phyloP scores from a whole-genome alignment of 768 basidiomycete species.

The Pleurotus sapidus region DNA sequence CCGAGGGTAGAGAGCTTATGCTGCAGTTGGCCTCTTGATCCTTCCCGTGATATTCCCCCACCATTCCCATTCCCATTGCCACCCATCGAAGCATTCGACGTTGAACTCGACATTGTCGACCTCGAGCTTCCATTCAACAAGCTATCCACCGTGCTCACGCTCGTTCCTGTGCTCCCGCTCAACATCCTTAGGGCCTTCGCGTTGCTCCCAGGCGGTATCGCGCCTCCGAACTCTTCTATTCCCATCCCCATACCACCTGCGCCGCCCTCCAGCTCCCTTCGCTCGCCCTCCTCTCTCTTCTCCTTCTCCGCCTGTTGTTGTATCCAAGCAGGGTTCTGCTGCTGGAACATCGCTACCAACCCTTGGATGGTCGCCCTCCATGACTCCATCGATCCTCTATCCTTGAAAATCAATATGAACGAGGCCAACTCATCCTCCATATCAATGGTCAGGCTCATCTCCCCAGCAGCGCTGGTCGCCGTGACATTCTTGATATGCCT shows the following conservation, averaged over 20 bases:
- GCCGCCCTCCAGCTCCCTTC: background rate
- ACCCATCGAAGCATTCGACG: conserved; percentile 59
- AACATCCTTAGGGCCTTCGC: conserved; percentile 77
- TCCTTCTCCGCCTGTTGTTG: conserved; percentile 37
- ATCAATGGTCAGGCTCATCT: conserved; percentile 92
- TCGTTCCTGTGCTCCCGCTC: conserved; percentile 69
- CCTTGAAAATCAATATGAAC: conserved; percentile 95
- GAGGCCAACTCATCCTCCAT: conserved; percentile 98
- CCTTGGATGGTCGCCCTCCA: conserved; percentile 85
- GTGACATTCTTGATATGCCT: conserved; percentile 90
- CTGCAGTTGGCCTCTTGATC: conserved; percentile 29
- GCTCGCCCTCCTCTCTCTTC: background rate
- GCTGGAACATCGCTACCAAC: conserved; percentile 71
- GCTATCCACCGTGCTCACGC: conserved; percentile 65
- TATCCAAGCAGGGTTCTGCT: conserved; percentile 35
- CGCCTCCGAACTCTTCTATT: conserved; percentile 75
- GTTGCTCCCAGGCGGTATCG: conserved; percentile 23
- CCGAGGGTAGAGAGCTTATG: conserved; percentile 65
- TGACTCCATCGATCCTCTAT: conserved; percentile 81
- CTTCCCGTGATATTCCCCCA: background rate
- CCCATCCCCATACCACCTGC: conserved; percentile 24
- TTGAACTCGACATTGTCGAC: conserved; percentile 72
- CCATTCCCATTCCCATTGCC: background rate
- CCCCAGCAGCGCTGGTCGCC: conserved; percentile 72
- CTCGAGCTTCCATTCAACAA: conserved; percentile 64